Conservation (phyloP, 352 stramenopile genomes). For the Phytophthora fragariaefolia region DNA sequence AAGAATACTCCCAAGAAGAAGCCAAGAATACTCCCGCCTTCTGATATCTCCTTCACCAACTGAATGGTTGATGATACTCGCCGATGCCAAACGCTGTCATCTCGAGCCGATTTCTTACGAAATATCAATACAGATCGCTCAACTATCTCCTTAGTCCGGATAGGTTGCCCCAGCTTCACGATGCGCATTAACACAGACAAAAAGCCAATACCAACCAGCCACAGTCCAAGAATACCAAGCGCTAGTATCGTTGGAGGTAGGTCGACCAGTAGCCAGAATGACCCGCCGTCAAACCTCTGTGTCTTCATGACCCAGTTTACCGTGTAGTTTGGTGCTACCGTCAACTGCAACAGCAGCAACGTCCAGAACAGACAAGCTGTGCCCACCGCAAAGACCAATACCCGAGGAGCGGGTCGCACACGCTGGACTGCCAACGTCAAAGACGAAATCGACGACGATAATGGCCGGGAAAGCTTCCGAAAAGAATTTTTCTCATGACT, state of each 20-base stretch:
- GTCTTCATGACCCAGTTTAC: slow-evolving; percentile 37
- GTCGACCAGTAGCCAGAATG: slow-evolving; percentile 34
- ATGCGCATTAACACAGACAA: slow-evolving; percentile 3
- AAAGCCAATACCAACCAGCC: slow-evolving; percentile 9
- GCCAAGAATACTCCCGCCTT: not conserved
- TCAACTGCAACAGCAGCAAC: slow-evolving; percentile 24
- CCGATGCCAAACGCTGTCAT: not conserved
- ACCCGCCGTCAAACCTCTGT: slow-evolving; percentile 23
- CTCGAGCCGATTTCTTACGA: not conserved
- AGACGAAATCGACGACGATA: not conserved
- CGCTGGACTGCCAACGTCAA: not conserved
- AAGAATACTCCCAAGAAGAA: not conserved
- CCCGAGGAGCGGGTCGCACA: not conserved
- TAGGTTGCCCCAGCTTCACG: not conserved
- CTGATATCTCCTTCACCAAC: not conserved
- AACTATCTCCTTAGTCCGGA: not conserved
- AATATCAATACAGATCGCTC: not conserved
- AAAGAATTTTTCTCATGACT: not conserved
- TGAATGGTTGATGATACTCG: not conserved
- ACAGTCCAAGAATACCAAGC: slow-evolving; percentile 13
- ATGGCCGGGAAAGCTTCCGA: not conserved
- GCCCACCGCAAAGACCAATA: slow-evolving; percentile 4
- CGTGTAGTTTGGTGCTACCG: slow-evolving; percentile 17
- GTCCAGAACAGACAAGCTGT: slow-evolving; percentile 25
- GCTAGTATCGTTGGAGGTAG: slow-evolving; percentile 1